These are phyloP conservation scores for Chalara sp. DNA, from an alignment of 2,329 filamentous ascomycete species.

Conservation along the genomic window DNA sequence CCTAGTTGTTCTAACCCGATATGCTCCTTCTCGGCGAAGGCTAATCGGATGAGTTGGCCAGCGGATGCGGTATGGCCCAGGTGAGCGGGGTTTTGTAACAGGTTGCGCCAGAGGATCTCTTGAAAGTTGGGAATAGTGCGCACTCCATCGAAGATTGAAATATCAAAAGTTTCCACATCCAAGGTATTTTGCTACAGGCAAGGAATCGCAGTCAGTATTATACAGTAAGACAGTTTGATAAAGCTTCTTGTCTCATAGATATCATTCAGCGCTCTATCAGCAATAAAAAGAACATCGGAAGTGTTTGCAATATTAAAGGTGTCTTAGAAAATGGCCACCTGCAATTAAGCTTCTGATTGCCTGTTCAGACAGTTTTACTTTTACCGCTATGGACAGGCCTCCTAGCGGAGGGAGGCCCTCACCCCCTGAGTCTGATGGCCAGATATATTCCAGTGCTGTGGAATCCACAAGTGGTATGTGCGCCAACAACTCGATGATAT, in stretches of 20 bases:
- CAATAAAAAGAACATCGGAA: too few relatives aligned
- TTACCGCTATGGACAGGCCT: background rate
- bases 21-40: background rate
- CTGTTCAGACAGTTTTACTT: background rate
- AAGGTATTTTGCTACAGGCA: background rate
- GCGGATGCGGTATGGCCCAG: background rate
- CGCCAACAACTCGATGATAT: background rate
- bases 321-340: too few relatives aligned
- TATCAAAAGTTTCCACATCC: background rate
- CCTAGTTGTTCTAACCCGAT: background rate
- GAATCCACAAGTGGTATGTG: background rate
- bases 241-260: too few relatives aligned
- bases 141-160: background rate
- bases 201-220: too few relatives aligned
- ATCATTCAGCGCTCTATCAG: too few relatives aligned
- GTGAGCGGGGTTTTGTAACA: background rate
- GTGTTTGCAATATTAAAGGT: too few relatives aligned
- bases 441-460: background rate
- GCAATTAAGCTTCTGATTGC: background rate
- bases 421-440: background rate
- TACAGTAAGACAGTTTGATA: too few relatives aligned
- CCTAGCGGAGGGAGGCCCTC: background rate
- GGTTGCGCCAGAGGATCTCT: background rate
- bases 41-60: constrained; percentile 1
- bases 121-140: constrained; percentile 1